Evolutionary conservation across 768 basidiomycete species (phyloP), one percentile per base, ranked within the genome.

Genomic region (Mycena rebaudengoi): DNA sequence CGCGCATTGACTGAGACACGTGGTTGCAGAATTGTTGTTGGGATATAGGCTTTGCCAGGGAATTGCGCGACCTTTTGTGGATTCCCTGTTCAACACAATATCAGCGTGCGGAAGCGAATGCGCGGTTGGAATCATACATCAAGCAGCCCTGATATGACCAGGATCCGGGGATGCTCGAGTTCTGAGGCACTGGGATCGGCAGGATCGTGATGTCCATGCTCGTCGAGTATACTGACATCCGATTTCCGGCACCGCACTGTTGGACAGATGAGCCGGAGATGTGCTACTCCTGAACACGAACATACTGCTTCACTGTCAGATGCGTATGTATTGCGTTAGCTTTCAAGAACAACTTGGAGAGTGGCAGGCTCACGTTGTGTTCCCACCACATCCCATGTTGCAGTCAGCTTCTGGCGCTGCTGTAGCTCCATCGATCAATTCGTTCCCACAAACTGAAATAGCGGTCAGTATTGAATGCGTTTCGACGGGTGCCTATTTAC

Each of bases 371-470:
- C 67, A 91, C 91, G 84, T 80, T n/a, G 85, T 37, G 64, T 88
- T 89, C 20, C 92, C 94, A 18, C 83, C 82, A 65, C 95, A 96
- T 1, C 80, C 83, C 90, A 91, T 91, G 72, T 83, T 86, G 70
- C 95, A 96, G 40, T 82, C 82, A 12, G 78, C 73, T 1, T 83
- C 83, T 0, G 78, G 67, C 0, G 83, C 84, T 14, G 70, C 44
- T 3, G 83, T 85, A 3, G 91, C 92, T 11, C 90, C 90, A 40
- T 85, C 81, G 16, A 88, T 79, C 49, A 94, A 77, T 18, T 80
- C 75, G 70, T 91, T 83, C 4, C 91, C 92, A 66, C 94, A 96
- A 78, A 88, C 90, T 91, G 63, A n/a, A n/a, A n/a, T n/a, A n/a
- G n/a, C n/a, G n/a, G 65, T 50, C 13, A 44, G 8, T 37, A n/a